phyloP scores from a whole-genome alignment of 768 basidiomycete species.

The Mycena indigotica region DNA sequence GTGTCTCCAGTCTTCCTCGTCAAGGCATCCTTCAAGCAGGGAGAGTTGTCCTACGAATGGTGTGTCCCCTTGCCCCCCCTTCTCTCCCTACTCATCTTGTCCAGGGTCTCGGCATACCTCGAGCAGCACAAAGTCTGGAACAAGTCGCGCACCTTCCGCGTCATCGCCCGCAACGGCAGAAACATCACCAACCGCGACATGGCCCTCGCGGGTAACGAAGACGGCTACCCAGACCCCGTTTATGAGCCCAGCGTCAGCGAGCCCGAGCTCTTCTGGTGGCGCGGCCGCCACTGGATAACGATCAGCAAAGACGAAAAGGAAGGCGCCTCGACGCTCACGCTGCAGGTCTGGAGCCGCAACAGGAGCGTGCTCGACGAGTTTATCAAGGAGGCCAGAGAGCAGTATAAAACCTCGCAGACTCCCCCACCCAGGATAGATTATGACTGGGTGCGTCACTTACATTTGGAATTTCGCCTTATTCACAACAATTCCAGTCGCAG shows the following conservation, averaged over 20 bases:
- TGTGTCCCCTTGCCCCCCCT: not conserved
- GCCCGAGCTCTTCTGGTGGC: constrained; percentile 22
- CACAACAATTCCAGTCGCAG: constrained; percentile 17
- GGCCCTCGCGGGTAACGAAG: constrained; percentile 10
- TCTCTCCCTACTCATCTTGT: not conserved
- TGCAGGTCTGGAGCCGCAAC: constrained; percentile 24
- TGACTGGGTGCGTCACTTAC: constrained; percentile 13
- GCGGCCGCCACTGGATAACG: constrained; percentile 19
- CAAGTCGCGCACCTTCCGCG: constrained; percentile 22
- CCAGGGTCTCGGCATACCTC: constrained; percentile 17
- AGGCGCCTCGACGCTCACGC: constrained; percentile 12
- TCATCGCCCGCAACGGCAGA: constrained; percentile 19
- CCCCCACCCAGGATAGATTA: constrained; percentile 20
- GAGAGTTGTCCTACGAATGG: constrained; percentile 18
- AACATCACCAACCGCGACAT: constrained; percentile 20
- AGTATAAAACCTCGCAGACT: constrained; percentile 9
- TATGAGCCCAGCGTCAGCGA: constrained; percentile 20
- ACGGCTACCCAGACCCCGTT: constrained; percentile 17
- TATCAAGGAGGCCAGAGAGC: constrained; percentile 20
- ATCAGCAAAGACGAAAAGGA: constrained; percentile 24
- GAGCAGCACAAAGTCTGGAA: constrained; percentile 26
- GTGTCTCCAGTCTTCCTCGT: constrained; percentile 21
- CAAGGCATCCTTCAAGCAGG: constrained; percentile 24
- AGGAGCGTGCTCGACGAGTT: constrained; percentile 23
- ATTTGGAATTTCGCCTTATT: not conserved